These are phyloP conservation scores for Globisporangium canariense DNA, from an alignment of 352 stramenopile species.

Conservation along the genomic window DNA sequence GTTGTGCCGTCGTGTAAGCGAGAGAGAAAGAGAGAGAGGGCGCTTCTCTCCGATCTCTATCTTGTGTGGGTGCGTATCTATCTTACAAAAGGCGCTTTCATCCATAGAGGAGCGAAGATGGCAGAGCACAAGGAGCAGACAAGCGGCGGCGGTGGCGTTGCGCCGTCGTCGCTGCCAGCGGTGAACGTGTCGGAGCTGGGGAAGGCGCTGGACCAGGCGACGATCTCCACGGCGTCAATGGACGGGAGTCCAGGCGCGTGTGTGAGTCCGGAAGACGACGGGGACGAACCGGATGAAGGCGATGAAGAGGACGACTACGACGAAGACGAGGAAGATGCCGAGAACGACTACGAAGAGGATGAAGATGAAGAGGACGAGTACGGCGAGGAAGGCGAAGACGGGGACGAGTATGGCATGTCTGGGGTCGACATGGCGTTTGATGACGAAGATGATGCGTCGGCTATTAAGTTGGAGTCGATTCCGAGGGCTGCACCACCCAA, in stretches of 20 bases:
- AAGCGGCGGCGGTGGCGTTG: neutral
- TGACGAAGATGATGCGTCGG: slow-evolving; percentile 6
- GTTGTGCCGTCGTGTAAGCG: slow-evolving; percentile 9
- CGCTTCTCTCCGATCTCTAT: no score
- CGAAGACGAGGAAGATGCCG: slow-evolving; percentile 11
- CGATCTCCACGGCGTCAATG: slow-evolving; percentile 43
- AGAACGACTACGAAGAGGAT: slow-evolving; percentile 7
- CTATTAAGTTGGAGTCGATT: slow-evolving; percentile 20
- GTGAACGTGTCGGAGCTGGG: slow-evolving; percentile 69
- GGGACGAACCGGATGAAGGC: slow-evolving; percentile 17
- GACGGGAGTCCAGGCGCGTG: slow-evolving; percentile 15
- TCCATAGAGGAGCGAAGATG: slow-evolving; percentile 1
- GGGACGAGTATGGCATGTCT: slow-evolving; percentile 14
- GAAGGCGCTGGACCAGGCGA: slow-evolving; percentile 68
- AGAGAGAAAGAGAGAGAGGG: slow-evolving; percentile 4
- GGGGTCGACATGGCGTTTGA: slow-evolving; percentile 10
- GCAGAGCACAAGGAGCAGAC: slow-evolving; percentile 8
- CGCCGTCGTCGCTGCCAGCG: slow-evolving; percentile 12
- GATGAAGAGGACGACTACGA: slow-evolving; percentile 13
- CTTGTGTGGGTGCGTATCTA: no score
- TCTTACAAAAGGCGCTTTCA: neutral
- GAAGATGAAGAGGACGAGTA: slow-evolving; percentile 16
- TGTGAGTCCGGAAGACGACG: slow-evolving; percentile 6
- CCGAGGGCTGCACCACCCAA: slow-evolving; percentile 4
- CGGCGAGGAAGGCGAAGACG: slow-evolving; percentile 19